Evolutionary conservation across 1,139 yeast species (phyloP).

Genomic region (Hanseniaspora gamundiae): DNA sequence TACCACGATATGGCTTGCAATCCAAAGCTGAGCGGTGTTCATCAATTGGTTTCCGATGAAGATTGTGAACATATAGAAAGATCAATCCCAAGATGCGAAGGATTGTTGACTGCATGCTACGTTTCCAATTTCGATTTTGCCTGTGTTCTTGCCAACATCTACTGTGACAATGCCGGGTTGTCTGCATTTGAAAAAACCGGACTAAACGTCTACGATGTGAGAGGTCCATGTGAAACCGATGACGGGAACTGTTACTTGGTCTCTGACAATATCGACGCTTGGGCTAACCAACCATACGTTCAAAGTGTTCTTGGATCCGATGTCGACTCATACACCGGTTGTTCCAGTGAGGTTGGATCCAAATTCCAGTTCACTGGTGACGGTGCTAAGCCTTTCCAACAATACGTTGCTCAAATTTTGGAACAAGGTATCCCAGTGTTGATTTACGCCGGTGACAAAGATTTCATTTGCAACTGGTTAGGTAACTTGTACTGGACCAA

Average conservation of each 20-base stretch:
- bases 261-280: constrained; percentile 52
- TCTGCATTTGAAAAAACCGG: constrained; percentile 88
- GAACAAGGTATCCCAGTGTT: constrained; percentile 60
- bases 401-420: constrained; percentile 43
- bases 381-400: constrained; percentile 81
- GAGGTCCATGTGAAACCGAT: constrained; percentile 73
- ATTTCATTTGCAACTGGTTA: constrained; percentile 83
- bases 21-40: constrained; percentile 64
- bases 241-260: constrained; percentile 72
- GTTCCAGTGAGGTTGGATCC: constrained; percentile 76
- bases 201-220: constrained; percentile 84
- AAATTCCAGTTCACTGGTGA: constrained; percentile 80
- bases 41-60: constrained; percentile 55
- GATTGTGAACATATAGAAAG: constrained; percentile 69
- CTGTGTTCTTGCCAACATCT: constrained; percentile 87
- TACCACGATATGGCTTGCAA: constrained; percentile 99
- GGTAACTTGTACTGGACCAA: constrained; percentile 77
- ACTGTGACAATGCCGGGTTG: constrained; percentile 80
- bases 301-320: constrained; percentile 86
- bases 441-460: constrained; percentile 81
- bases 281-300: constrained; percentile 56
- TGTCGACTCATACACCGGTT: constrained; percentile 68
- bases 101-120: constrained; percentile 73
- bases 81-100: constrained; percentile 68
- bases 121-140: constrained; percentile 67